Evolutionary conservation across 2,329 filamentous ascomycete genomes (phyloP).

Genomic region (Dothistroma pini): DNA sequence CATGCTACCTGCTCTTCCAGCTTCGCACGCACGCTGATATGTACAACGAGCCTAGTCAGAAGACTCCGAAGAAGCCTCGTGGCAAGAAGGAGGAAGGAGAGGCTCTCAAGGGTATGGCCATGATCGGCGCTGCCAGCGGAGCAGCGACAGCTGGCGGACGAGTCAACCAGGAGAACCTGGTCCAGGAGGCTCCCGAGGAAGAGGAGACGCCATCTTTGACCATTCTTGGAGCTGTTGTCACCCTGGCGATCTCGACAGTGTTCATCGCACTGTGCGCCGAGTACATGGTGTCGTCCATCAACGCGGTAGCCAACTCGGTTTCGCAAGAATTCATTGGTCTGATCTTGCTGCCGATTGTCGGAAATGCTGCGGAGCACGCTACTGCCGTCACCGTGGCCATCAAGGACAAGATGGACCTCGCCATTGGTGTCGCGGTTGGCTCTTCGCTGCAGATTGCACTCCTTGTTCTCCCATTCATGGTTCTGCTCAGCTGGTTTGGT

Average conservation of each 20-base stretch:
- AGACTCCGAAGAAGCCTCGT: conserved; percentile 59
- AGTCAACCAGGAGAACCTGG: conserved; percentile 47
- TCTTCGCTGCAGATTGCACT: conserved; percentile 64
- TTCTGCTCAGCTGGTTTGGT: conserved; percentile 60
- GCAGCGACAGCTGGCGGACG: conserved; percentile 50
- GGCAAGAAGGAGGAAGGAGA: conserved; percentile 50
- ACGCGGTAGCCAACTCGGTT: conserved; percentile 50
- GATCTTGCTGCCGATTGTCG: conserved; percentile 62
- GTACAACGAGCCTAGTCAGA: conserved; percentile 76
- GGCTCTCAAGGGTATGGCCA: conserved; percentile 47
- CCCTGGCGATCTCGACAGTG: conserved; percentile 68
- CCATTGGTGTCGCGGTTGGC: conserved; percentile 63
- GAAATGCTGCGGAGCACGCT: conserved; percentile 64
- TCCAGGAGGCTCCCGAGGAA: conserved; percentile 55
- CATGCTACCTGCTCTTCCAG: conserved; percentile 82
- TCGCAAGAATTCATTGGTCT: conserved; percentile 61
- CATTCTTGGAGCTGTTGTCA: conserved; percentile 66
- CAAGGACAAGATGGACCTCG: conserved; percentile 67
- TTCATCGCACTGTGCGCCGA: conserved; percentile 75
- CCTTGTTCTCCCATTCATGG: conserved; percentile 57
- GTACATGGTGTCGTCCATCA: conserved; percentile 60
- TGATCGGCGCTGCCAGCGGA: conserved; percentile 51
- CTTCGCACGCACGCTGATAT: conserved; percentile 77
- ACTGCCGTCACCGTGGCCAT: conserved; percentile 58
- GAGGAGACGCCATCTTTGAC: conserved; percentile 71